Evolutionary conservation across 148 eudicot genomes (phyloP).

Genomic region (Fagopyrum esculentum): DNA sequence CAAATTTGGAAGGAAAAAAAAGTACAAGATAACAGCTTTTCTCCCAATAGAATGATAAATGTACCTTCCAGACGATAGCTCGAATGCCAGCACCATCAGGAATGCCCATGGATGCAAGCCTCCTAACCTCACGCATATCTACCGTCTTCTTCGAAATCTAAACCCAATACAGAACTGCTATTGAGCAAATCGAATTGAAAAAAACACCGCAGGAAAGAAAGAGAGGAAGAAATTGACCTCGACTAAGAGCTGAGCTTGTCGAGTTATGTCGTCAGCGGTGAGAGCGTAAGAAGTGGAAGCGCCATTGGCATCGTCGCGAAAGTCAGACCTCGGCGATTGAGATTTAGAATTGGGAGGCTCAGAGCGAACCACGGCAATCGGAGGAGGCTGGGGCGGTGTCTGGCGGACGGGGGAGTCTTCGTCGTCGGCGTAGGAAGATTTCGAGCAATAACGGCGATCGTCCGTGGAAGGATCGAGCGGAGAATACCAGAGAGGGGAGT

Average conservation of each 20-base stretch:
- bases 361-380: conserved; percentile 21
- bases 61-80: conserved; percentile 84
- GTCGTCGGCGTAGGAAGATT: conserved; percentile 12
- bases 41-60: neutral
- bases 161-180: neutral
- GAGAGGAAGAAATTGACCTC: conserved; percentile 41
- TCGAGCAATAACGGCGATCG: conserved; percentile 18
- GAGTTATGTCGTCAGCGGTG: conserved; percentile 53
- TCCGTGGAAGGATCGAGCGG: conserved; percentile 15
- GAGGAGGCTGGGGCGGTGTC: conserved; percentile 24
- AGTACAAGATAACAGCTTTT: neutral
- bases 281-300: conserved; percentile 22
- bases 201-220: neutral
- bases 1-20: neutral
- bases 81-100: conserved; percentile 90
- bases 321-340: neutral
- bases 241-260: conserved; percentile 72
- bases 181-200: neutral
- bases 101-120: conserved; percentile 72
- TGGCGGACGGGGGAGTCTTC: conserved; percentile 14
- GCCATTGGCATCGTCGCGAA: conserved; percentile 26
- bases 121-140: conserved; percentile 73
- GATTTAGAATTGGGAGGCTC: conserved; percentile 24
- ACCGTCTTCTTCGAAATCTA: conserved; percentile 89
- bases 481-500: conserved; percentile 84